Percentiles rank a stretch among this genome's conserved stretches.
phyloP scores from a whole-genome alignment of 108 stramenopile species.

The Chaetoceros muelleri region DNA sequence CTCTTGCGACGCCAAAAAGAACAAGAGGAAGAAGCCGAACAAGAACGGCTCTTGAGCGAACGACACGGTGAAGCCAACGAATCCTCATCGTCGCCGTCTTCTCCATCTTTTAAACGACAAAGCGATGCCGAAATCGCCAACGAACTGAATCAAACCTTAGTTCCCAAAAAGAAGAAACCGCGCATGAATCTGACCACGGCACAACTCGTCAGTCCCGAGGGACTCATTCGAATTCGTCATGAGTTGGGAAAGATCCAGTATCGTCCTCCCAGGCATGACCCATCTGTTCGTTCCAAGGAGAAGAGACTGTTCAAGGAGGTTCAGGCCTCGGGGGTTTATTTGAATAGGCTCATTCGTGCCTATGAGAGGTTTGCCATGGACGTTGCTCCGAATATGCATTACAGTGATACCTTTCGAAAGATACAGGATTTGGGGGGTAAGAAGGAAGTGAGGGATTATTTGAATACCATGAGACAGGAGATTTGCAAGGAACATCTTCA shows the following conservation, averaged over 20 bases:
- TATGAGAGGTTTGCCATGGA: constrained; percentile 21
- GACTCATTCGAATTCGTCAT: constrained; percentile 8
- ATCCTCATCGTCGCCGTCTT: no score
- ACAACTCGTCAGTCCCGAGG: constrained; percentile 21
- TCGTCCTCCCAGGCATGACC: not conserved
- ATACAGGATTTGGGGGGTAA: constrained; percentile 34
- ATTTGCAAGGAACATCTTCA: constrained; percentile 28
- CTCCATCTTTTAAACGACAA: no score
- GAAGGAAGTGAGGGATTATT: constrained; percentile 27
- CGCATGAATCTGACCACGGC: constrained; percentile 18
- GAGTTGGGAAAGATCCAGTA: constrained; percentile 13
- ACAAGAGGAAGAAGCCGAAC: no score
- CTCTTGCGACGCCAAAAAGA: no score
- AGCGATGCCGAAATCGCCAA: constrained; percentile 25
- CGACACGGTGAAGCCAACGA: no score
- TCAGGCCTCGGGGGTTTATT: constrained; percentile 19
- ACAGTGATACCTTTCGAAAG: constrained; percentile 25
- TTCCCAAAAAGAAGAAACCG: constrained; percentile 9
- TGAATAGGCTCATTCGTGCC: constrained; percentile 13
- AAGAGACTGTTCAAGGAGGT: constrained; percentile 14
- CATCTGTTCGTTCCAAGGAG: not conserved
- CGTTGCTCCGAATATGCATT: constrained; percentile 22
- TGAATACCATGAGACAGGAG: constrained; percentile 31
- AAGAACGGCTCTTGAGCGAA: no score
- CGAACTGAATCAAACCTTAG: constrained; percentile 11